A percentile compares a stretch with the other conserved stretches of the same genome.
Evolutionary conservation across 2,329 filamentous ascomycete species (phyloP).

Genomic region (Peltaster fructicola): DNA sequence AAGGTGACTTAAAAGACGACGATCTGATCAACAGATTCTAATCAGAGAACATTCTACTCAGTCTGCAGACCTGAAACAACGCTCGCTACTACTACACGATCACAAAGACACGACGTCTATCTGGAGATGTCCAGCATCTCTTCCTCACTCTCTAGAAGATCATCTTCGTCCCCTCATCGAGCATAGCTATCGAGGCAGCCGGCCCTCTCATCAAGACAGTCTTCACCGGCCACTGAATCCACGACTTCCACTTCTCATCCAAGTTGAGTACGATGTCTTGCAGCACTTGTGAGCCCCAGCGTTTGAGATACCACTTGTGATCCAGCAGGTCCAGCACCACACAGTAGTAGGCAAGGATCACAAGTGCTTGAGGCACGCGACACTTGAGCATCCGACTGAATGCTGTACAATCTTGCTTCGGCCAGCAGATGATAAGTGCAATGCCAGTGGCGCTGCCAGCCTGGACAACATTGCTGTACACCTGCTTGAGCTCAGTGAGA

Average conservation of each 20-base stretch:
- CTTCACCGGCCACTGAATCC: conserved; percentile 16
- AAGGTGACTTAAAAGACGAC: too few relatives aligned
- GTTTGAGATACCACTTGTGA: conserved; percentile 14
- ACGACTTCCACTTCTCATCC: conserved; percentile 13
- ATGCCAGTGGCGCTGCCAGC: conserved; percentile 8
- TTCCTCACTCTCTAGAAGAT: too few relatives aligned
- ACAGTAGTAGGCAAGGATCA: conserved; percentile 15
- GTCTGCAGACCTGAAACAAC: too few relatives aligned
- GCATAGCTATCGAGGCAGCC: too few relatives aligned
- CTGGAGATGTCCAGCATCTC: too few relatives aligned
- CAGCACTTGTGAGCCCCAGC: conserved; percentile 11
- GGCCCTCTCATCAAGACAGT: conserved; percentile 10
- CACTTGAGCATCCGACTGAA: conserved; percentile 12
- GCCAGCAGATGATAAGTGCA: conserved; percentile 14
- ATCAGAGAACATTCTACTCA: too few relatives aligned
- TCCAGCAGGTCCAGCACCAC: conserved; percentile 15
- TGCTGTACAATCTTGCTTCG: conserved; percentile 12
- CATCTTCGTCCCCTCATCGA: too few relatives aligned
- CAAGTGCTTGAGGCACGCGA: conserved; percentile 13
- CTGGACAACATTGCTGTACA: conserved; percentile 9
- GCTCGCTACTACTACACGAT: too few relatives aligned
- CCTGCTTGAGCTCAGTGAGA: conserved; percentile 12
- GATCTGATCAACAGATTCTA: too few relatives aligned
- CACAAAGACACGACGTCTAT: too few relatives aligned
- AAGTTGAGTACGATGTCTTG: conserved; percentile 11